Conservation (phyloP, 768 basidiomycete genomes). For the Serendipita vermifera region DNA sequence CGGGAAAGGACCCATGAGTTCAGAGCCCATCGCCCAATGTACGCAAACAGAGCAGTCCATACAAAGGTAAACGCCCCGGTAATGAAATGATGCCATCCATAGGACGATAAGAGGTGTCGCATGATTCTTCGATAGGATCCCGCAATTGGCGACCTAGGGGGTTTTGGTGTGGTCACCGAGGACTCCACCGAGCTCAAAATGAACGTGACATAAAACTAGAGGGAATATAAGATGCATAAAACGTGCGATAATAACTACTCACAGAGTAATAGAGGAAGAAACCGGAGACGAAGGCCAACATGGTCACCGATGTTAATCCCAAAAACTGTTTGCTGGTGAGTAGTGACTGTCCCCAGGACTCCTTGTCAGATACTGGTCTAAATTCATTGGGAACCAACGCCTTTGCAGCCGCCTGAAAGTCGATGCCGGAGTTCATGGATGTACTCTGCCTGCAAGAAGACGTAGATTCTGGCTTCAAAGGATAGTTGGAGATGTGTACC, state of each 20-base stretch:
- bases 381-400: background rate
- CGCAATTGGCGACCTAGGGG: background rate
- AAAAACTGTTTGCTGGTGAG: background rate
- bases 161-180: background rate
- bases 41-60: conserved; percentile 6
- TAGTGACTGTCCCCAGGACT: background rate
- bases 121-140: background rate
- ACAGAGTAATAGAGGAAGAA: conserved; percentile 6
- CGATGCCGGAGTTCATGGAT: too few species aligned
- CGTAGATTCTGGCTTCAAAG: too few species aligned
- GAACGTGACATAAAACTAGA: background rate
- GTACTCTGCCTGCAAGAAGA: too few species aligned
- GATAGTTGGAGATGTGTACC: too few species aligned
- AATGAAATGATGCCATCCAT: background rate
- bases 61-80: background rate
- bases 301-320: background rate
- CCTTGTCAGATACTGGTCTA: conserved; percentile 3
- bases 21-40: background rate
- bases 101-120: background rate
- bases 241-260: background rate
- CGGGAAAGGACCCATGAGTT: too few species aligned
- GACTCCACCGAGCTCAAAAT: background rate
- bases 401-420: background rate
- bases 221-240: background rate
- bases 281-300: background rate